Evolutionary conservation across 495 filamentous ascomycete genomes (phyloP), one percentile per base, ranked within the genome.

Genomic region (Podospora anserina): DNA sequence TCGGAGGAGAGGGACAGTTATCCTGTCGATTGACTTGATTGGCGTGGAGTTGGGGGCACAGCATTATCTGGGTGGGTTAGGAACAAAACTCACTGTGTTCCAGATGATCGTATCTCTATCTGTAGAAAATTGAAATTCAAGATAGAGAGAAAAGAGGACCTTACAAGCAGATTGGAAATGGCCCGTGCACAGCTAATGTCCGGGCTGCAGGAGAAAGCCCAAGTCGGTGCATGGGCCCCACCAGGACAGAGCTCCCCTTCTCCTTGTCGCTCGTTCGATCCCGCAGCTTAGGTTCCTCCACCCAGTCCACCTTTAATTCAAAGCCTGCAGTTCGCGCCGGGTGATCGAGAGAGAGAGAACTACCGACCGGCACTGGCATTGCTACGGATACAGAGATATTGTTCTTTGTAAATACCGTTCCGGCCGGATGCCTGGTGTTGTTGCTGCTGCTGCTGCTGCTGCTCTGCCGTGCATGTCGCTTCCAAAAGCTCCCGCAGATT

Each of bases 151-250:
- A 1, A 23, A 23, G 23, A 23, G 23, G 23, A 23, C 23, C 23
- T 23, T 23, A 23, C 23, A 23, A 23, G 26, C 18, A 3, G 34
- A 66, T 44, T 20, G 64, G 55, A n/a, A 30, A 60, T 69, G 67
- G 67, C 54, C 68, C 49, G 68, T 69, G 68, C 68, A 44, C 57
- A 3, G n/a, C 64, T 59, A 62, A 69, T 69, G 68, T 63, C 57
- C 27, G 58, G 39, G 56, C 57, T 69, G 67, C 68, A 69, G 58
- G 68, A 63, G 27, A 55, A 23, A 19, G 20, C 20, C 7, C 65
- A 16, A 44, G 55, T 13, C 15, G 28, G 32, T 61, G n/a, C 28
- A 34, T 27, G 23, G 44, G 20, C 68, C 68, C 57, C 61, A 63
- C 62, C 26, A 59, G 44, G 49, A 18, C 59, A 68, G 55, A 57